phyloP scores from a whole-genome alignment of 768 basidiomycete species.

The Hysterangium stoloniferum region DNA sequence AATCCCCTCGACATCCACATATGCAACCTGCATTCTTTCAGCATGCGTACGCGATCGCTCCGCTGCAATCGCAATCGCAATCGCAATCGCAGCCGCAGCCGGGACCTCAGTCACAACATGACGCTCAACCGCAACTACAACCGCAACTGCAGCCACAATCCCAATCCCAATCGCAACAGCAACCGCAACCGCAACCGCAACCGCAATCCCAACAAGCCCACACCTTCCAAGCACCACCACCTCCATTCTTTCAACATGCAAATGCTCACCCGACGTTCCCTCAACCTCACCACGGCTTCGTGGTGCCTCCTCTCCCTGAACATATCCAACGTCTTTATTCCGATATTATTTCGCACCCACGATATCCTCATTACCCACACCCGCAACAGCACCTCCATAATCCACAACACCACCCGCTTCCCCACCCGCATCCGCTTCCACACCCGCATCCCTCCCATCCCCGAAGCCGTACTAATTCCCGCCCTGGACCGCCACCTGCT shows the following conservation, averaged over 20 bases:
- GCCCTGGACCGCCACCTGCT: neutral
- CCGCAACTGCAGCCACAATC: too few species aligned
- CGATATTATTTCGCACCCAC: too few species aligned
- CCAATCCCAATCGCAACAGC: too few species aligned
- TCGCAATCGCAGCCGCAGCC: constrained; percentile 7
- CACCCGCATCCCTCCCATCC: neutral
- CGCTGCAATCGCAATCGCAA: neutral
- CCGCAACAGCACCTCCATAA: neutral
- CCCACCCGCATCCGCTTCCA: constrained; percentile 12
- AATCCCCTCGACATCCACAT: neutral
- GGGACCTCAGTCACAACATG: neutral
- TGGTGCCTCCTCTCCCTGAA: too few species aligned
- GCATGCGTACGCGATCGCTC: too few species aligned
- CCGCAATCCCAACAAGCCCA: too few species aligned
- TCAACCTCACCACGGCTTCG: too few species aligned
- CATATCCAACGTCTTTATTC: too few species aligned
- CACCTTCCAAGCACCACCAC: too few species aligned
- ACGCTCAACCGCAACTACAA: too few species aligned
- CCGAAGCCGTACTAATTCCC: neutral
- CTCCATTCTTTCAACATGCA: constrained; percentile 2
- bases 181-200: too few species aligned
- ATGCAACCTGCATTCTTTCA: neutral
- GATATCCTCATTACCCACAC: neutral
- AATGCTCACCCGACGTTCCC: neutral
- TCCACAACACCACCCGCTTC: neutral